These are phyloP conservation scores for Kandelia obovata DNA, from an alignment of 345 rosid genomes.

Conservation along the genomic window DNA sequence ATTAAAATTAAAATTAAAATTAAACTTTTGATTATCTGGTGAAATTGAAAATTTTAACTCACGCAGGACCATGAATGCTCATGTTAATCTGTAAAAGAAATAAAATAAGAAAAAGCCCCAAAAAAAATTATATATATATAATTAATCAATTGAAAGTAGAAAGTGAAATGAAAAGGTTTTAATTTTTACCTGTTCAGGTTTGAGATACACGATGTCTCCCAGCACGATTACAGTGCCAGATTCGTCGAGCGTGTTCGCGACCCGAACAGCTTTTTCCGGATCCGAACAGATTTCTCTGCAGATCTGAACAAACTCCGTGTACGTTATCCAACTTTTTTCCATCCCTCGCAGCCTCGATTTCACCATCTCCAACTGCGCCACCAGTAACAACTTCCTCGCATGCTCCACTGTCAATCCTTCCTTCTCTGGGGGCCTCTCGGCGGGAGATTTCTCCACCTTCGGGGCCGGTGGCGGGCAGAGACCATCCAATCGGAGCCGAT, in stretches of 20 bases:
- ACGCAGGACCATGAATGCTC: conserved; percentile 22
- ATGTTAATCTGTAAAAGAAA: conserved; percentile 21
- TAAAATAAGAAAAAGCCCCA: background rate
- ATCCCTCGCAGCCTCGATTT: conserved; percentile 56
- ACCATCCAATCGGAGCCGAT: conserved; percentile 56
- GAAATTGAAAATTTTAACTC: conserved; percentile 11
- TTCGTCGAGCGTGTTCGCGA: conserved; percentile 68
- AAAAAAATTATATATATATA: background rate
- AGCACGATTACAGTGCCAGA: conserved; percentile 74
- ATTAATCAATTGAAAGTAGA: background rate
- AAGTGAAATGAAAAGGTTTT: background rate
- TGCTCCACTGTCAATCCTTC: conserved; percentile 45
- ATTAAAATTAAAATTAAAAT: background rate
- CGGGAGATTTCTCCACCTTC: conserved; percentile 12
- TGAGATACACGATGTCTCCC: conserved; percentile 59
- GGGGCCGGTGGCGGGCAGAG: conserved; percentile 36
- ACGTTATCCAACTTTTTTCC: conserved; percentile 48
- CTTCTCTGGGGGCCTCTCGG: conserved; percentile 13
- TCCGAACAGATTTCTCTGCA: conserved; percentile 59
- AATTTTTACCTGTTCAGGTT: conserved; percentile 69
- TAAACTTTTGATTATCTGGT: conserved; percentile 26
- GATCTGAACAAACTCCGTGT: conserved; percentile 51
- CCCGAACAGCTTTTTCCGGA: conserved; percentile 42
- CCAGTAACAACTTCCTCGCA: conserved; percentile 68
- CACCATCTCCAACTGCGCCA: conserved; percentile 62